phyloP scores from a whole-genome alignment of 2,329 filamentous ascomycete species.

The Chrysoporthe deuterocubensis region DNA sequence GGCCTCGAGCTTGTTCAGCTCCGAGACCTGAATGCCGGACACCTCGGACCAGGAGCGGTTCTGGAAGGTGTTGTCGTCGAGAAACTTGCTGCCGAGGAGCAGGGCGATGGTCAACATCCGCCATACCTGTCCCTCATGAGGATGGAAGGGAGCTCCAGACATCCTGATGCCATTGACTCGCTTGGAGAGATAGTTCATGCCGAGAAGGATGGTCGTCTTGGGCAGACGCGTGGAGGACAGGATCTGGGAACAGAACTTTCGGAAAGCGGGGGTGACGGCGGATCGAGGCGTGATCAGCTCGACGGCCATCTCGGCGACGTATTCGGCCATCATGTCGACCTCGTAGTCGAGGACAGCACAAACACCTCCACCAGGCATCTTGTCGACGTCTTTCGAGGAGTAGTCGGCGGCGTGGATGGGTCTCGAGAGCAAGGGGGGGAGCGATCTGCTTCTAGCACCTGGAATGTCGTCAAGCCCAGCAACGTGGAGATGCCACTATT shows the following conservation, averaged over 20 bases:
- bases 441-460: slow-evolving; percentile 47
- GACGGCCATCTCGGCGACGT: slow-evolving; percentile 85
- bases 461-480: slow-evolving; percentile 36
- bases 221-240: slow-evolving; percentile 88
- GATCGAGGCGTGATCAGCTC: slow-evolving; percentile 59
- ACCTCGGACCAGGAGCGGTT: slow-evolving; percentile 97
- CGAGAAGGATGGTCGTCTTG: slow-evolving; percentile 87
- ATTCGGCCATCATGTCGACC: slow-evolving; percentile 94
- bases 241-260: slow-evolving; percentile 91
- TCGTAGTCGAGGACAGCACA: slow-evolving; percentile 95
- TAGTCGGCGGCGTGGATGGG: slow-evolving; percentile 32
- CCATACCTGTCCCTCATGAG: slow-evolving; percentile 76
- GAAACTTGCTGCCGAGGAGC: slow-evolving; percentile 89
- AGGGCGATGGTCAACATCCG: slow-evolving; percentile 84
- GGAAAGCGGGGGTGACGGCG: slow-evolving; percentile 71
- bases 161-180: slow-evolving; percentile 76
- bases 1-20: slow-evolving; percentile 84
- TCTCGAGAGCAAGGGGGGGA: slow-evolving; percentile 24
- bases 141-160: slow-evolving; percentile 53
- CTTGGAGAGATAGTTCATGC: slow-evolving; percentile 86
- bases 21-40: slow-evolving; percentile 81
- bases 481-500: slow-evolving; percentile 33
- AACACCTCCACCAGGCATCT: slow-evolving; percentile 74
- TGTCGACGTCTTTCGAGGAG: slow-evolving; percentile 41
- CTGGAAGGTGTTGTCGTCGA: slow-evolving; percentile 97